These are phyloP conservation scores for Dactylonectria estremocensis DNA, from an alignment of 2,329 filamentous ascomycete species.

Conservation along the genomic window DNA sequence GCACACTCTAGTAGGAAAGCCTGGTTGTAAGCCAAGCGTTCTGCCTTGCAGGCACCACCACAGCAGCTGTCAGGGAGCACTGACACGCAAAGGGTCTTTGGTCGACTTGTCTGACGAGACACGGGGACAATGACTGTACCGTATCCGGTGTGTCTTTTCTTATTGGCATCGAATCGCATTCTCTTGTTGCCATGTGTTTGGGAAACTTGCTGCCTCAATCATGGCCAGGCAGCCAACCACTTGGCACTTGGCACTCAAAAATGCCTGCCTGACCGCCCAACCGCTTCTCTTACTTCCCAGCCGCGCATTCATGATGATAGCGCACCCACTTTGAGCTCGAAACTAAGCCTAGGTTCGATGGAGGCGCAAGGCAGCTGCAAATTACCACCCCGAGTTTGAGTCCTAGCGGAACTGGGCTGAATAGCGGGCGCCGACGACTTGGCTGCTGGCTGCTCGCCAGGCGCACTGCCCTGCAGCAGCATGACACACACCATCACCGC, in stretches of 20 bases:
- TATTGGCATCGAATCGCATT: not conserved
- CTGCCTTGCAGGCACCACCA: constrained; percentile 19
- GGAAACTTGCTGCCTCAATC: not conserved
- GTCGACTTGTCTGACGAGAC: not conserved
- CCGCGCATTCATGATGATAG: too few species aligned
- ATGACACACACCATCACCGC: not conserved
- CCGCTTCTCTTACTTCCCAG: too few species aligned
- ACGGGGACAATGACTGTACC: not conserved
- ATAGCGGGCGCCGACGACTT: not conserved
- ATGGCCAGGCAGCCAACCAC: not conserved
- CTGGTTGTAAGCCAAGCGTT: constrained; percentile 17
- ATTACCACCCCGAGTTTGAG: not conserved
- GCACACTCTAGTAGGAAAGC: not conserved
- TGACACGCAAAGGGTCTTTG: not conserved
- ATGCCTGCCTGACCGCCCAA: not conserved
- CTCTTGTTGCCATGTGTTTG: not conserved
- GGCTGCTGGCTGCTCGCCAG: not conserved
- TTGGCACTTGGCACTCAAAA: not conserved
- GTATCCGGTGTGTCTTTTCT: not conserved
- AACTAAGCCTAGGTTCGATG: not conserved
- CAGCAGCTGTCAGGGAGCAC: not conserved
- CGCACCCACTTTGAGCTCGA: not conserved
- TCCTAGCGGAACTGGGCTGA: not conserved
- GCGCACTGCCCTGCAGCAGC: not conserved
- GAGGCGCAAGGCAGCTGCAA: not conserved